Evolutionary conservation across 1,284 basidiomycete genomes (phyloP).

Genomic region (Quambalaria eucalypti): DNA sequence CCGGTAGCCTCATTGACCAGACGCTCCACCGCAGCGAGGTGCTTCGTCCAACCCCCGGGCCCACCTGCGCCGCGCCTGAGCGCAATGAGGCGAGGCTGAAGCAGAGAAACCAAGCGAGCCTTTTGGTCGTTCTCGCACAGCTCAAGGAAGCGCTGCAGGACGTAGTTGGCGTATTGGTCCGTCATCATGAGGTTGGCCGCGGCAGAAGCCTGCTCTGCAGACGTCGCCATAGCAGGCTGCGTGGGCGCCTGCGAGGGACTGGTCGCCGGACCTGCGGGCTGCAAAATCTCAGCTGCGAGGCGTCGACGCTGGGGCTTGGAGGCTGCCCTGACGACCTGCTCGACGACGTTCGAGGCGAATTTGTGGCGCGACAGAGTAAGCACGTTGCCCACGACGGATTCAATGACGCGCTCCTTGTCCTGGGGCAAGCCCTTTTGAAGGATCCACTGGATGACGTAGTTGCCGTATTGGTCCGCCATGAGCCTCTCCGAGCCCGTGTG

Average conservation of each 20-base stretch:
- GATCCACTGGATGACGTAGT: conserved; percentile 92
- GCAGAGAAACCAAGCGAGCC: conserved; percentile 12
- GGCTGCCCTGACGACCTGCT: conserved; percentile 72
- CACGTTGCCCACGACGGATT: conserved; percentile 68
- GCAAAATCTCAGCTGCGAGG: conserved; percentile 73
- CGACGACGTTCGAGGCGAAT: conserved; percentile 93
- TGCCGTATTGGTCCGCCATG: conserved; percentile 53
- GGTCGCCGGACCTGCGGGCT: conserved; percentile 34
- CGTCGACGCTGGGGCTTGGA: conserved; percentile 58
- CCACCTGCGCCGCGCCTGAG: conserved; percentile 9
- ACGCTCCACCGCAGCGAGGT: conserved; percentile 7
- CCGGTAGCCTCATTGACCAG: not conserved
- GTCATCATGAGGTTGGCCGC: conserved; percentile 62
- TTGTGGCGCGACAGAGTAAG: conserved; percentile 64
- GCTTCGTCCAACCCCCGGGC: conserved; percentile 5
- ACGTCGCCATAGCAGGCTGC: not conserved
- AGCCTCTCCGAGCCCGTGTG: conserved; percentile 56
- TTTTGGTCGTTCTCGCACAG: conserved; percentile 20
- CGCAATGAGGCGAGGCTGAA: conserved; percentile 16
- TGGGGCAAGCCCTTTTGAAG: conserved; percentile 66
- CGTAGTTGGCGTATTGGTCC: conserved; percentile 68
- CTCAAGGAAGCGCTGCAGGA: conserved; percentile 44
- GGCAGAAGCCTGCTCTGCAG: too few species aligned
- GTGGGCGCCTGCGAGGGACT: not conserved
- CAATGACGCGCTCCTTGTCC: conserved; percentile 64